Evolutionary conservation across 1,284 basidiomycete species (phyloP).

Genomic region (Vanrija humicola): DNA sequence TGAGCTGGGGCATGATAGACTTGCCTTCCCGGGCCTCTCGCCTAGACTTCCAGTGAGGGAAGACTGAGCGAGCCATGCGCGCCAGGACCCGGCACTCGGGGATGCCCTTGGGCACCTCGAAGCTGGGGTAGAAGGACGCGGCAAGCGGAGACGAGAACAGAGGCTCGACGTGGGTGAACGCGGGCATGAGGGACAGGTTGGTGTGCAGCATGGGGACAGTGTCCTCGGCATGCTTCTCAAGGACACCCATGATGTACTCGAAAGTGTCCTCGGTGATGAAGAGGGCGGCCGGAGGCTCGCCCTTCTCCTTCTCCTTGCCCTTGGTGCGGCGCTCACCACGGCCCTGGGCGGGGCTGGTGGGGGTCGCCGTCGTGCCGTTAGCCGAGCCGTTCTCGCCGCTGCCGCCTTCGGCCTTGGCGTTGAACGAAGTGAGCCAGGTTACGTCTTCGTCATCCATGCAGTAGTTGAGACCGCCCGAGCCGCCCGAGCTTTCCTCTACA

Average conservation of each 20-base stretch:
- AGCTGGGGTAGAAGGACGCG: slow-evolving; percentile 61
- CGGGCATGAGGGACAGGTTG: slow-evolving; percentile 57
- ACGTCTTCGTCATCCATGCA: slow-evolving; percentile 96
- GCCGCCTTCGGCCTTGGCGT: slow-evolving; percentile 80
- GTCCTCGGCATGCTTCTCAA: slow-evolving; percentile 88
- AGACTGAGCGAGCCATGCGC: slow-evolving; percentile 64
- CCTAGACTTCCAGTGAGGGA: slow-evolving; percentile 77
- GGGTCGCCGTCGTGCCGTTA: slow-evolving; percentile 47
- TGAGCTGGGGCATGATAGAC: slow-evolving; percentile 71
- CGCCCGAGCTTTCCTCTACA: slow-evolving; percentile 65
- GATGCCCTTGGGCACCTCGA: slow-evolving; percentile 60
- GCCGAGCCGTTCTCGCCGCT: slow-evolving; percentile 45
- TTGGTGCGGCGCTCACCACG: slow-evolving; percentile 46
- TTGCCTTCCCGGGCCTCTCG: slow-evolving; percentile 69
- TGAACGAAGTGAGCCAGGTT: slow-evolving; percentile 89
- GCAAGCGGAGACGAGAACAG: slow-evolving; percentile 60
- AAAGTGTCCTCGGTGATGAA: slow-evolving; percentile 83
- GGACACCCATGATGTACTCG: slow-evolving; percentile 90
- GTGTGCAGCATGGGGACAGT: slow-evolving; percentile 85
- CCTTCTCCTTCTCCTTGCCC: slow-evolving; percentile 51
- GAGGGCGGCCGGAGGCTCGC: slow-evolving; percentile 52
- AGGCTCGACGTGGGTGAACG: slow-evolving; percentile 73
- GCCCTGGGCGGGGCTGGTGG: slow-evolving; percentile 29
- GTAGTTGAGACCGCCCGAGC: slow-evolving; percentile 56
- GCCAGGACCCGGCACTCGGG: slow-evolving; percentile 58